Evolutionary conservation across 371 early-diverging fungal genomes (phyloP).

Genomic region (Zychaea mexicana): DNA sequence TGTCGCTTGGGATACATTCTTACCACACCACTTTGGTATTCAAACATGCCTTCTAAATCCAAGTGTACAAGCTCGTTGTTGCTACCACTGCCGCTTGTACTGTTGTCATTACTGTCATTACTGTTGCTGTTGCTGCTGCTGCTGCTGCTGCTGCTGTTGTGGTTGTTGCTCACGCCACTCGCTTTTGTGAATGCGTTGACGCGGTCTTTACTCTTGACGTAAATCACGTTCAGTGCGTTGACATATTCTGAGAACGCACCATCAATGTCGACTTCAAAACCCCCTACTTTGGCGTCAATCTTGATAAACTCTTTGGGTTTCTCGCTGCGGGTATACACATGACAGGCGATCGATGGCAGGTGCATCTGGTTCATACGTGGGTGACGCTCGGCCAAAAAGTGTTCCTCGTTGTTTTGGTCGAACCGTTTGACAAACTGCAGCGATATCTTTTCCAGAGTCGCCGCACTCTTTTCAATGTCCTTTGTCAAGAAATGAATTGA

Average conservation of each 20-base stretch:
- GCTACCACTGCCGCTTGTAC: slow-evolving; percentile 3
- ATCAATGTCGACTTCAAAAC: slow-evolving; percentile 71
- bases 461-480: slow-evolving; percentile 60
- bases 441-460: slow-evolving; percentile 60
- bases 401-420: slow-evolving; percentile 70
- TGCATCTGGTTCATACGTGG: slow-evolving; percentile 70
- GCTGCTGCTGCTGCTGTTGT: not conserved
- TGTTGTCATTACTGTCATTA: not conserved
- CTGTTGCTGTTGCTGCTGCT: slow-evolving; percentile 5
- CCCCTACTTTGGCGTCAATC: slow-evolving; percentile 66
- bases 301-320: slow-evolving; percentile 44
- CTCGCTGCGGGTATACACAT: slow-evolving; percentile 46
- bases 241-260: slow-evolving; percentile 72
- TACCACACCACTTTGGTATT: slow-evolving; percentile 47
- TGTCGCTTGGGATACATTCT: slow-evolving; percentile 60
- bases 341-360: slow-evolving; percentile 61
- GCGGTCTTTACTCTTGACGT: slow-evolving; percentile 59
- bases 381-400: slow-evolving; percentile 68
- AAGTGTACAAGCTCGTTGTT: slow-evolving; percentile 25
- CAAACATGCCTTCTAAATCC: slow-evolving; percentile 41
- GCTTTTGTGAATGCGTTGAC: slow-evolving; percentile 53
- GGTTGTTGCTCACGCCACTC: not conserved
- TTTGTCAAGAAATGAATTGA: slow-evolving; percentile 62
- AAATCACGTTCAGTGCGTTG: slow-evolving; percentile 68
- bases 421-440: slow-evolving; percentile 77